phyloP scores from a whole-genome alignment of 257 asterid genomes.

The Primulina tabacum region DNA sequence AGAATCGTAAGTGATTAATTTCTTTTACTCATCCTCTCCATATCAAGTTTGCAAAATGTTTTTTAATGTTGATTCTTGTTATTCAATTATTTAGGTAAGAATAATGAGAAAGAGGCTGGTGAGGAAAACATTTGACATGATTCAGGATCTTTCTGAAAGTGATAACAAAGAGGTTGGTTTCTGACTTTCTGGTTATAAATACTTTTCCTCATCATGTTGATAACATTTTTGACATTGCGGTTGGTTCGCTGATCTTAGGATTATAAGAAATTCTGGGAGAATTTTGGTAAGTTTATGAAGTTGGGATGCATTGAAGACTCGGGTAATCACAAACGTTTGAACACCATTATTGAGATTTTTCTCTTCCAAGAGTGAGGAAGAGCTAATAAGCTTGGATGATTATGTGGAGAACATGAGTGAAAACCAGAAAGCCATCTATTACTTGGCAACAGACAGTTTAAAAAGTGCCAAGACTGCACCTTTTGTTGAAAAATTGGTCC shows the following conservation, averaged over 20 bases:
- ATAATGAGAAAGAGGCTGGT: conserved; percentile 97
- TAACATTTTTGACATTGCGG: background rate
- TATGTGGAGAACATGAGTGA: conserved; percentile 96
- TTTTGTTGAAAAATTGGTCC: conserved; percentile 85
- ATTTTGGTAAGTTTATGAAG: conserved; percentile 87
- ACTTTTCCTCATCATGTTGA: background rate
- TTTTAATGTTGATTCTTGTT: conserved; percentile 5
- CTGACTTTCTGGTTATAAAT: background rate
- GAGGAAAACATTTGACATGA: conserved; percentile 97
- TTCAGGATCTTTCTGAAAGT: conserved; percentile 92
- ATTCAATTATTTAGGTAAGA: conserved; percentile 61
- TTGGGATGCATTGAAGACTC: conserved; percentile 96
- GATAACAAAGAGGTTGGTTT: conserved; percentile 80
- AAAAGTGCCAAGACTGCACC: conserved; percentile 97
- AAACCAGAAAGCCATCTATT: conserved; percentile 86
- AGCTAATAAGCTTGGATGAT: conserved; percentile 79
- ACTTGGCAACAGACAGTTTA: conserved; percentile 94
- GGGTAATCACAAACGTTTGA: conserved; percentile 87
- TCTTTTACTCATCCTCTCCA: background rate
- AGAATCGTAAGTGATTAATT: conserved; percentile 64
- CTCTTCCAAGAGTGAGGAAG: conserved; percentile 91
- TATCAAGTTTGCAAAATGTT: background rate
- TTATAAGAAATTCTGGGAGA: conserved; percentile 98
- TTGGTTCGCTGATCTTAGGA: conserved; percentile 47
- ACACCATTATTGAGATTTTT: conserved; percentile 80